Evolutionary conservation across 2,329 filamentous ascomycete genomes (phyloP), one percentile per base, ranked within the genome.

Genomic region (Cercospora zeina): DNA sequence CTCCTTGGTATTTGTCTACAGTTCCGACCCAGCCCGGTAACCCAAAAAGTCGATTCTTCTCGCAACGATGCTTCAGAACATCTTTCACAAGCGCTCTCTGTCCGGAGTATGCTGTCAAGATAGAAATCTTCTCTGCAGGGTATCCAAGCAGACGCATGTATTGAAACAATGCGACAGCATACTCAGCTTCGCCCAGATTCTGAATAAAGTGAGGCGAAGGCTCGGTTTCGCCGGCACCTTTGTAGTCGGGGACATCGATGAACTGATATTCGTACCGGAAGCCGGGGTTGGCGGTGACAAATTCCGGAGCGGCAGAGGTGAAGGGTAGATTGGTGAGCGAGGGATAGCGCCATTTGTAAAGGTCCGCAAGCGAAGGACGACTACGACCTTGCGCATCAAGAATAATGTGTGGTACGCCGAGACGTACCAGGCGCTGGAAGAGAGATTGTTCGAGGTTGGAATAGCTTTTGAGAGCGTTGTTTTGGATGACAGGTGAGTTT

Each of bases 81-180:
- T 99, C 93, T 70, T 85, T 88, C 64, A 99, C 90, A 70, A 99
- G 80, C 33, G 93, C 91, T 62, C 88, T 84, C 75, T 99, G 95
- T 2, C 95, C 95, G 14, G 95, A 92, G 74, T 99, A 99, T 0
- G 93, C 96, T 2, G 93, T 89, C 59, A 99, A 81, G 63, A 99
- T 96, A 54, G 86, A 91, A 70, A 99, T 97, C 72, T 89, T 85
- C 39, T 80, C 79, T 3, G 90, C 89, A 4, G 95, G 91, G 70
- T 99, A 99, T 16, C 93, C 95, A 4, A 99, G 85, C 19, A 99
- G 81, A 19, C 95, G 88, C 95, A 99, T 97, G 75, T 97, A 99
- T 78, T 96, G 92, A 78, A 88, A 99, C 31, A 99, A 83, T 2
- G 95, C 95, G 27, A 97, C 95, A 1, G 92, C 90, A 74, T 97